These are phyloP conservation scores for Gynochthodes officinalis DNA, from an alignment of 257 asterid species.

Conservation along the genomic window DNA sequence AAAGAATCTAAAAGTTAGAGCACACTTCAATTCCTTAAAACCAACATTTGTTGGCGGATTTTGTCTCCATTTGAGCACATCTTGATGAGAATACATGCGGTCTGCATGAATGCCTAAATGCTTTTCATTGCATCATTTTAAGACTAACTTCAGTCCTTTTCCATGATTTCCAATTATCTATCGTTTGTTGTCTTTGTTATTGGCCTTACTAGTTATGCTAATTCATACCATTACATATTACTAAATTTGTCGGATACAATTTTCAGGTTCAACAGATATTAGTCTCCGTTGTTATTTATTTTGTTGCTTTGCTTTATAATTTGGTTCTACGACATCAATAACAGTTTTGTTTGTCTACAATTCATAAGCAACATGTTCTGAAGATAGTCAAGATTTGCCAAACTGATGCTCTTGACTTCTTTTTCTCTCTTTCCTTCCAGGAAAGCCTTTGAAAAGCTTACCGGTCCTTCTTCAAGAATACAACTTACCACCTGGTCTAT, in stretches of 20 bases:
- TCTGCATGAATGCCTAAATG: not conserved
- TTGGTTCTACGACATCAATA: not conserved
- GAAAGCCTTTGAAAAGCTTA: conserved; percentile 51
- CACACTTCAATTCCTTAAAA: not conserved
- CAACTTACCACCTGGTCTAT: conserved; percentile 69
- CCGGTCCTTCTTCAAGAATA: conserved; percentile 63
- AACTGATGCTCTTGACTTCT: not conserved
- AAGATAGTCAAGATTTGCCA: conserved; percentile 7
- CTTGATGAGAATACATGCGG: not conserved
- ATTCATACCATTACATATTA: not conserved
- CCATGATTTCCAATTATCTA: not conserved
- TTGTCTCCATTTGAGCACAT: not conserved
- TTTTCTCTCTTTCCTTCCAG: conserved; percentile 24
- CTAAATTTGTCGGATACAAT: not conserved
- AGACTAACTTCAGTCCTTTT: not conserved
- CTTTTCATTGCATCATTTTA: not conserved
- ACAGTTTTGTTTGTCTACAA: not conserved
- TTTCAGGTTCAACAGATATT: not conserved
- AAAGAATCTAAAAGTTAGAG: no score
- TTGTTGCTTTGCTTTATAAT: not conserved
- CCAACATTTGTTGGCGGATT: not conserved
- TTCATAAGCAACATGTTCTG: not conserved
- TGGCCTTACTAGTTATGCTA: not conserved
- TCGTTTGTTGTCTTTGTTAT: not conserved
- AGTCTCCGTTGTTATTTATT: not conserved